Evolutionary conservation across 257 asterid genomes (phyloP).

Genomic region (Thymus mandschuricus): DNA sequence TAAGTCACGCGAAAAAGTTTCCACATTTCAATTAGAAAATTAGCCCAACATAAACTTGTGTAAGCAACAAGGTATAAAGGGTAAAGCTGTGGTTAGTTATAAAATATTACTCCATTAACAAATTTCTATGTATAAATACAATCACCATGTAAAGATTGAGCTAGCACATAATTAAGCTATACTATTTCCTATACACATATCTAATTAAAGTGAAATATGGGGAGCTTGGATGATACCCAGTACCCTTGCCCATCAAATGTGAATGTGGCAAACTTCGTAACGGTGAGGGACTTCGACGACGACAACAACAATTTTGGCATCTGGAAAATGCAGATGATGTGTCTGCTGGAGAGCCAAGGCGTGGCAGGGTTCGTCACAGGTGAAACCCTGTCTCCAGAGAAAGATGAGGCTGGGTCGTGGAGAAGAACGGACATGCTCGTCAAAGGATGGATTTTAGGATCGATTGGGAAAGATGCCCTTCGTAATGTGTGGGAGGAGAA

Average conservation of each 20-base stretch:
- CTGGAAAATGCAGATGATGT: constrained; percentile 5
- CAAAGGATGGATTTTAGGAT: constrained; percentile 15
- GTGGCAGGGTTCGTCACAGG: not conserved
- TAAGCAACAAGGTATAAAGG: too few relatives aligned
- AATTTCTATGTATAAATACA: too few relatives aligned
- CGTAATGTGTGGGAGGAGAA: not conserved
- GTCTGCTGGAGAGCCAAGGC: constrained; percentile 14
- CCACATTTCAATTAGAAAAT: too few relatives aligned
- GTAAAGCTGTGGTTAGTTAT: too few relatives aligned
- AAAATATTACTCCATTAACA: too few relatives aligned
- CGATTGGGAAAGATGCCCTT: not conserved
- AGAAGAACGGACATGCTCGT: constrained; percentile 8
- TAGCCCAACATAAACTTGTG: too few relatives aligned
- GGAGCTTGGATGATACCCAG: too few relatives aligned
- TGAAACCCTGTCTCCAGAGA: not conserved
- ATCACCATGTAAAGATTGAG: too few relatives aligned
- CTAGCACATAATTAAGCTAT: too few relatives aligned
- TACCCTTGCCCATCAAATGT: constrained; percentile 9
- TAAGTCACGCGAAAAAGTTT: too few relatives aligned
- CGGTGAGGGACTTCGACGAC: not conserved
- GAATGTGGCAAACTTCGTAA: not conserved
- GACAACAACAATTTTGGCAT: not conserved
- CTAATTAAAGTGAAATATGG: too few relatives aligned
- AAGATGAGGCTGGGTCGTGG: not conserved
- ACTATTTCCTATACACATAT: too few relatives aligned